Conservation (phyloP, 2,329 filamentous ascomycete species). For the Colletotrichum simmondsii region DNA sequence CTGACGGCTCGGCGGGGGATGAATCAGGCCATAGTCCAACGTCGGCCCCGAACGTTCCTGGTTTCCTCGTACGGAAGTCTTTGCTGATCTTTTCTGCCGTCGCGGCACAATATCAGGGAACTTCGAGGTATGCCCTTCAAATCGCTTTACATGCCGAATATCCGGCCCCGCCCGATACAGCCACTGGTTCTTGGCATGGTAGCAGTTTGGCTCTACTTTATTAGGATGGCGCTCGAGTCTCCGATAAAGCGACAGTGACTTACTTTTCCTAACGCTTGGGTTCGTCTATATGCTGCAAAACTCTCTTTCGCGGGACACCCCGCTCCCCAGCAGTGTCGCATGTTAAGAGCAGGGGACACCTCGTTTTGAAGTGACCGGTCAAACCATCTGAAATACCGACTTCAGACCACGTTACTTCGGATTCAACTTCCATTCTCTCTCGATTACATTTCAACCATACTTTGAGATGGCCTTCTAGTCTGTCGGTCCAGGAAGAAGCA, state of each 20-base stretch:
- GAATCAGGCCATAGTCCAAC: constrained; percentile 4
- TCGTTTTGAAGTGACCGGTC: background rate
- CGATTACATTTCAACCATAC: background rate
- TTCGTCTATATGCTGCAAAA: background rate
- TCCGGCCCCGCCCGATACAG: constrained; percentile 8
- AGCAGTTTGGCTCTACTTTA: constrained; percentile 2
- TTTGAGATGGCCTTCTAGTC: background rate
- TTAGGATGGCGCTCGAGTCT: background rate
- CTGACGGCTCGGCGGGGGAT: background rate
- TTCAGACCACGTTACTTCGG: background rate
- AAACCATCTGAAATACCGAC: background rate
- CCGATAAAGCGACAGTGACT: background rate
- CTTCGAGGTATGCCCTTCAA: background rate
- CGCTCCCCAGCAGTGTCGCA: constrained; percentile 8
- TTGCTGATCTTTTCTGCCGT: background rate
- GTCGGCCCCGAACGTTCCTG: background rate
- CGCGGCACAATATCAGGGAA: background rate
- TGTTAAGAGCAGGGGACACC: constrained; percentile 6
- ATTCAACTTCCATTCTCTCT: background rate
- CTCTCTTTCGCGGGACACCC: background rate
- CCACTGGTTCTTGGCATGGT: constrained; percentile 14
- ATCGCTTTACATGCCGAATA: constrained; percentile 10
- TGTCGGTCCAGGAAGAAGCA: background rate
- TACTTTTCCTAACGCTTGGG: background rate
- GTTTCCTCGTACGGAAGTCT: background rate